A percentile compares a stretch with the other conserved stretches of the same genome.
Evolutionary conservation across 192 early-diverging fungal species (phyloP).

Genomic region (Linnemannia hyalina): DNA sequence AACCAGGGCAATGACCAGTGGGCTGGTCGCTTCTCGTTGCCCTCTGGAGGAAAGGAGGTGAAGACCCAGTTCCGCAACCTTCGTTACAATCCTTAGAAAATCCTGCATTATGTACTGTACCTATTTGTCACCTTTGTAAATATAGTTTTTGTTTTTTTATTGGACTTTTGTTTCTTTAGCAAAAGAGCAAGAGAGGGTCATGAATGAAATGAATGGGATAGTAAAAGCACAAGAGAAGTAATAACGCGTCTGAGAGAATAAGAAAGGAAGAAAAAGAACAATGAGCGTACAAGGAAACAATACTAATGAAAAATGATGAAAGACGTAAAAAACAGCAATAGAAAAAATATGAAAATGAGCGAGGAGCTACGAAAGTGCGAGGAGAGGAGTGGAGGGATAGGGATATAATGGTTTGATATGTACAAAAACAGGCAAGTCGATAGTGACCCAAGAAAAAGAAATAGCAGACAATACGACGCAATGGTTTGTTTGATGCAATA

Average conservation of each 20-base stretch:
- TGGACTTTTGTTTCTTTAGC: not conserved
- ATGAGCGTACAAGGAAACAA: not conserved
- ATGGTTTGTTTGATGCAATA: not conserved
- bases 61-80: slow-evolving; percentile 32
- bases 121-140: not conserved
- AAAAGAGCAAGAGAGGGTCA: not conserved
- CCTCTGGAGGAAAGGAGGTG: not conserved
- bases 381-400: not conserved
- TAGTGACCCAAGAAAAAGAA: not conserved
- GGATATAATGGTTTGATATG: slow-evolving; percentile 8
- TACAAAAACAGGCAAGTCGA: slow-evolving; percentile 14
- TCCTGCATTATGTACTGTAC: not conserved
- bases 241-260: not conserved
- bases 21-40: slow-evolving; percentile 40
- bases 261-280: not conserved
- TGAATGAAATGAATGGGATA: not conserved
- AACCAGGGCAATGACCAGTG: slow-evolving; percentile 11
- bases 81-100: slow-evolving; percentile 16
- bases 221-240: slow-evolving; percentile 9
- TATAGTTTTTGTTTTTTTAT: not conserved
- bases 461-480: not conserved
- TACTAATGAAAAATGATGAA: not conserved
- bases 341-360: not conserved
- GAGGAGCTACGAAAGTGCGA: too few species aligned
- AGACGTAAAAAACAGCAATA: slow-evolving; percentile 4